These are phyloP conservation scores for Aspergillus carbonarius DNA, from an alignment of 2,329 filamentous ascomycete genomes.

Conservation along the genomic window DNA sequence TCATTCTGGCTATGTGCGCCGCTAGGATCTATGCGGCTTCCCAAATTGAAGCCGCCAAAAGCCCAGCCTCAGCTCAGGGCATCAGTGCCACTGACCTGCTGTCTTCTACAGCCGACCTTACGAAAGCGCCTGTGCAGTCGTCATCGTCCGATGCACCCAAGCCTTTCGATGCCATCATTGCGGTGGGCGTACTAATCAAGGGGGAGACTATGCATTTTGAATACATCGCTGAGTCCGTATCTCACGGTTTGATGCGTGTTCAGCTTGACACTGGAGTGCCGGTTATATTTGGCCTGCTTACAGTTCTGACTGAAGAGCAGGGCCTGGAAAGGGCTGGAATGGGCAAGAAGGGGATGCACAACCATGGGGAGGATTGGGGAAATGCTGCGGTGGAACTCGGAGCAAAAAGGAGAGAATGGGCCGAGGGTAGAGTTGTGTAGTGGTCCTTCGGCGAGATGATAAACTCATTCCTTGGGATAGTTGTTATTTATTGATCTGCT, in stretches of 20 bases:
- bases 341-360: slow-evolving; percentile 62
- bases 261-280: slow-evolving; percentile 86
- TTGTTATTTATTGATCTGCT: background rate
- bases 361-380: slow-evolving; percentile 97
- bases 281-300: slow-evolving; percentile 88
- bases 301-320: slow-evolving; percentile 84
- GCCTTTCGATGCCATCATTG: slow-evolving; percentile 90
- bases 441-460: background rate
- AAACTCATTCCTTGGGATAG: background rate
- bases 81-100: slow-evolving; percentile 57
- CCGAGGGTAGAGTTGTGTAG: slow-evolving; percentile 61
- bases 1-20: background rate
- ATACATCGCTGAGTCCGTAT: slow-evolving; percentile 91
- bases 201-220: slow-evolving; percentile 99
- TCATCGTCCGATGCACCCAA: slow-evolving; percentile 37
- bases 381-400: slow-evolving; percentile 91
- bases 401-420: slow-evolving; percentile 82
- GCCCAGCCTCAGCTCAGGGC: slow-evolving; percentile 39
- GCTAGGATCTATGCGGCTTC: slow-evolving; percentile 77
- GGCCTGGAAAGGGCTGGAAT: slow-evolving; percentile 81
- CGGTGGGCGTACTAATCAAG: slow-evolving; percentile 95
- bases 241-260: slow-evolving; percentile 89
- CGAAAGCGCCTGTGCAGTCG: slow-evolving; percentile 44
- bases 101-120: slow-evolving; percentile 66
- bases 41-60: slow-evolving; percentile 73